Evolutionary conservation across 176 grass and related monocot genomes (phyloP).

Genomic region (Thinopyrum elongatum): DNA sequence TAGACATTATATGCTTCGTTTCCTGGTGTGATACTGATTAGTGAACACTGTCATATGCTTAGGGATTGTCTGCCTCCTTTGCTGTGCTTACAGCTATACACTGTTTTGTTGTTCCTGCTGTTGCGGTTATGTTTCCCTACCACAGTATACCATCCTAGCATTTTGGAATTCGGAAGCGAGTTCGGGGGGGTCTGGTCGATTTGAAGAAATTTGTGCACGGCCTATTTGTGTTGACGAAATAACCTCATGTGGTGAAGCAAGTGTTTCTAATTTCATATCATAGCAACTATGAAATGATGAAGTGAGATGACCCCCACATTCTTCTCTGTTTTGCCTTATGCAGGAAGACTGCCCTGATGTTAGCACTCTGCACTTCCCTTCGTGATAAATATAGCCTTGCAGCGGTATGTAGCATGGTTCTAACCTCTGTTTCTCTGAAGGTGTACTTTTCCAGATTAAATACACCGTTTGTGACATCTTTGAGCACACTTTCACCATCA

Average conservation of each 20-base stretch:
- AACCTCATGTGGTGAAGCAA: neutral
- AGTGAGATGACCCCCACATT: neutral
- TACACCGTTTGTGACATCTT: neutral
- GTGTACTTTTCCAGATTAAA: neutral
- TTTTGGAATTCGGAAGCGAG: neutral
- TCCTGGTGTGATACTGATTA: neutral
- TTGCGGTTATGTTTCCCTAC: neutral
- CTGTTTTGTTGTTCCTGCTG: neutral
- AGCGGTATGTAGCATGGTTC: constrained; percentile 53
- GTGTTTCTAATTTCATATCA: neutral
- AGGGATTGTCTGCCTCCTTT: too few species aligned
- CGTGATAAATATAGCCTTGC: constrained; percentile 97
- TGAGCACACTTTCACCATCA: too few species aligned
- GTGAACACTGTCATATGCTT: too few species aligned
- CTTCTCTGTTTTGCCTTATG: constrained; percentile 12
- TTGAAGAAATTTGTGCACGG: neutral
- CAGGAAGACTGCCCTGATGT: constrained; percentile 96
- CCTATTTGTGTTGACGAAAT: too few species aligned
- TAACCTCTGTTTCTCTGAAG: neutral
- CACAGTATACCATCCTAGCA: neutral
- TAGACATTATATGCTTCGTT: neutral
- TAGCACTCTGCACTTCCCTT: constrained; percentile 77
- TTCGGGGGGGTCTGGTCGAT: neutral
- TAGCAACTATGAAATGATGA: neutral
- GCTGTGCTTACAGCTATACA: neutral